Percentiles rank a stretch among this genome's conserved stretches.
phyloP scores from a whole-genome alignment of 495 filamentous ascomycete genomes.

The Hypoxylon lienhwacheense region DNA sequence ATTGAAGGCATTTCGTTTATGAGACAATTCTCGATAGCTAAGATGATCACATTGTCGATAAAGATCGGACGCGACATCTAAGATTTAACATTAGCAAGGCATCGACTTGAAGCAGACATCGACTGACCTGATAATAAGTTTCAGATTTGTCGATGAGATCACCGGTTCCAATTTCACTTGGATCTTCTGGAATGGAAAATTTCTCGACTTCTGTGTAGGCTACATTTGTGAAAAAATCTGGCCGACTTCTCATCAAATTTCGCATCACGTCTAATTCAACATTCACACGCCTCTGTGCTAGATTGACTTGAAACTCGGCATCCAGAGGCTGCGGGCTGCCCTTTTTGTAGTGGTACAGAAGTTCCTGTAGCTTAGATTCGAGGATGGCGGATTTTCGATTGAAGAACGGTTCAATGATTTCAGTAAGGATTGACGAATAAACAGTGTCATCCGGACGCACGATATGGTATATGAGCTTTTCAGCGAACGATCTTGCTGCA shows the following conservation, averaged over 20 bases:
- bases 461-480: slow-evolving; percentile 37
- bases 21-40: slow-evolving; percentile 39
- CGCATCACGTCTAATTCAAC: slow-evolving; percentile 10
- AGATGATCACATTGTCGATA: slow-evolving; percentile 41
- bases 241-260: slow-evolving; percentile 15
- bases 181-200: not conserved
- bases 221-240: slow-evolving; percentile 18
- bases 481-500: slow-evolving; percentile 34
- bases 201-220: slow-evolving; percentile 1
- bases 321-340: slow-evolving; percentile 37
- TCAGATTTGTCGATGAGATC: slow-evolving; percentile 41
- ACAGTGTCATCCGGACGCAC: slow-evolving; percentile 29
- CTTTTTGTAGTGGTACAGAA: slow-evolving; percentile 41
- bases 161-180: slow-evolving; percentile 37
- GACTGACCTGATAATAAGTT: slow-evolving; percentile 42
- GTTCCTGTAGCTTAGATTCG: slow-evolving; percentile 42
- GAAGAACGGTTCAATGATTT: slow-evolving; percentile 44
- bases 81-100: not conserved
- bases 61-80: slow-evolving; percentile 42
- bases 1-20: slow-evolving; percentile 31
- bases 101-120: not conserved
- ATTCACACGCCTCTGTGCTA: slow-evolving; percentile 7
- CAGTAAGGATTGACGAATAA: slow-evolving; percentile 33
- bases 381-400: slow-evolving; percentile 36
- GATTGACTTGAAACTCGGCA: slow-evolving; percentile 26